phyloP scores from a whole-genome alignment of 345 rosid species.

The Erodium maritimum region DNA sequence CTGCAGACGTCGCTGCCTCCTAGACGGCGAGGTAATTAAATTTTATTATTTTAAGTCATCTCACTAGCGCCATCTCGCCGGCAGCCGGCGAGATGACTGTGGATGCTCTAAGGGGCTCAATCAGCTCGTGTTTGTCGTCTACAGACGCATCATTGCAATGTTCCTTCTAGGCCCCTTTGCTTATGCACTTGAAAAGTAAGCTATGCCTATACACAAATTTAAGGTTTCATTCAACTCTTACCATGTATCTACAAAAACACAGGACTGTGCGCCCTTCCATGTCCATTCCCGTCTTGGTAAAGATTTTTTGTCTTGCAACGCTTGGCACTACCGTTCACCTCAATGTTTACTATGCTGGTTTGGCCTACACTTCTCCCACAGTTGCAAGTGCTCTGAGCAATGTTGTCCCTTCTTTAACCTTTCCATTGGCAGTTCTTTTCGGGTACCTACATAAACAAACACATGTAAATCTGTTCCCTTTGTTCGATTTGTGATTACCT shows the following conservation, averaged over 20 bases:
- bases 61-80: too few relatives aligned
- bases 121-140: conserved; percentile 29
- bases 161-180: conserved; percentile 31
- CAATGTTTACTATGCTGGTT: conserved; percentile 28
- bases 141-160: conserved; percentile 26
- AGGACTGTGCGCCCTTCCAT: conserved; percentile 28
- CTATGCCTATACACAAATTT: background rate
- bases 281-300: conserved; percentile 15
- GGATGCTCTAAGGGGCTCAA: conserved; percentile 28
- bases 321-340: conserved; percentile 34
- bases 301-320: conserved; percentile 31
- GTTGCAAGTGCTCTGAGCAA: conserved; percentile 34
- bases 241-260: background rate
- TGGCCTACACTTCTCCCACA: conserved; percentile 27
- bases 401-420: conserved; percentile 29
- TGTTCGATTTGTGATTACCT: background rate
- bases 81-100: too few relatives aligned
- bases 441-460: conserved; percentile 18
- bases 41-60: too few relatives aligned
- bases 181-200: conserved; percentile 31
- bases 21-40: too few relatives aligned
- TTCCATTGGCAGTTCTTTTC: conserved; percentile 26
- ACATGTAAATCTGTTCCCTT: background rate
- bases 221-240: background rate
- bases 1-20: too few relatives aligned